Base-by-base conservation (phyloP, 108 stramenopile genomes). In the Skeletonema grethae region DNA sequence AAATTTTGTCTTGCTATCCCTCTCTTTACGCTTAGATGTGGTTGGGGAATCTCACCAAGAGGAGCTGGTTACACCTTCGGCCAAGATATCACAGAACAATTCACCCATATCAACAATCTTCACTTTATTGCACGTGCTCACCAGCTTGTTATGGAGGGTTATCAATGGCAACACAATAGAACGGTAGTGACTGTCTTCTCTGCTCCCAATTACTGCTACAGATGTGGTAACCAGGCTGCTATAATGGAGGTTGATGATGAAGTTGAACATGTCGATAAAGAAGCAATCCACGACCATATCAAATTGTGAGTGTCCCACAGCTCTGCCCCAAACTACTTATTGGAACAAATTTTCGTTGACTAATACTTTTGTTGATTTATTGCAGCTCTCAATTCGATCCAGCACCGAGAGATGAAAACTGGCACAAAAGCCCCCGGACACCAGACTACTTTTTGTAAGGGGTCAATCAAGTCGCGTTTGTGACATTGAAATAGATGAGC, bases 121-220 rank as follows among this genome's bases (percentile, higher is more conserved):
- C 83, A 86, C 64, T 91, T 97, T 46, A 88, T 97, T 50, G 88
- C 96, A 20, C 78, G 98, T 22, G 98, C 98, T 4, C 98, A 98
- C 76, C 98, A 98, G 80, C 87, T 98, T 28, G 98, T 97, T 28
- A 98, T 97, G 98, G 98, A 98, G 65, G 96, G 96, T 15, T 89
- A 90, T 82, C 82, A 90, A 85, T 87, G 87, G 85, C 81, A 85
- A 71, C 85, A 87, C 56, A 88, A 94, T 59, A 78, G 90, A 76
- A 92, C 86, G 25, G 87, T 97, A 56, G 97, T 99, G 56, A 99
- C 98, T 8, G 93, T 99, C 7, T 99, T 96, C 77, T 93, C 91
- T 18, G 98, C 98, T 16, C 98, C 98, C 48, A 99, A 99, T 79
- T 97, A 97, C 84, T 97, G 96, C 73, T 97, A 97, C 82, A 85